phyloP scores from a whole-genome alignment of 139 green algal species.

The Chlamydomonas incerta region DNA sequence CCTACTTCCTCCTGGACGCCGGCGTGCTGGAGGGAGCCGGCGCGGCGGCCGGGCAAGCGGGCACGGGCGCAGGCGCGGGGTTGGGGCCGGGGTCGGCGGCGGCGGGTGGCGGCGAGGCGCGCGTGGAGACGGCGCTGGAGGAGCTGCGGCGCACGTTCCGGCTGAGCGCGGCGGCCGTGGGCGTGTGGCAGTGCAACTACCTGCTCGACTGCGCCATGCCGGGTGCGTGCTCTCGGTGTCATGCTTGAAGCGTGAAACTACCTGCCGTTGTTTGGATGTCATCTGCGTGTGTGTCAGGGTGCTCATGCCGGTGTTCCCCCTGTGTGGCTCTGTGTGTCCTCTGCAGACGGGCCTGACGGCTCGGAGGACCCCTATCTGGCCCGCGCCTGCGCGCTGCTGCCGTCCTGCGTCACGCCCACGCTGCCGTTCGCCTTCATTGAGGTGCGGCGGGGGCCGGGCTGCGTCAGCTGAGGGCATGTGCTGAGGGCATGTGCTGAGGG shows the following conservation, averaged over 20 bases:
- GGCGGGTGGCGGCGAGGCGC: neutral
- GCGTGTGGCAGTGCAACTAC: slow-evolving; percentile 31
- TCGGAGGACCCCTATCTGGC: slow-evolving; percentile 31
- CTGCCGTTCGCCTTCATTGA: slow-evolving; percentile 37
- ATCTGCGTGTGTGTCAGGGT: too few species aligned
- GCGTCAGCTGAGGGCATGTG: neutral
- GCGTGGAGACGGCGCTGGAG: neutral
- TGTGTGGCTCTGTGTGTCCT: too few species aligned
- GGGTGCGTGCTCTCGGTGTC: slow-evolving; percentile 13
- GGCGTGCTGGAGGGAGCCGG: slow-evolving; percentile 27
- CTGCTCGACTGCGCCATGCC: slow-evolving; percentile 27
- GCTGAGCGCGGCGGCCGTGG: neutral
- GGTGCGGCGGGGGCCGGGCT: neutral
- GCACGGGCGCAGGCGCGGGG: too few species aligned
- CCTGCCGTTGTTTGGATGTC: too few species aligned
- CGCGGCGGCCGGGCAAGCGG: too few species aligned
- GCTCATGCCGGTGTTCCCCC: too few species aligned
- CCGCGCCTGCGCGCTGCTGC: slow-evolving; percentile 38
- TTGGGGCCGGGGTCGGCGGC: too few species aligned
- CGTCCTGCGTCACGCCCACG: neutral
- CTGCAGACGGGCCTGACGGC: slow-evolving; percentile 1
- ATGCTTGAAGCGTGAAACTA: too few species aligned
- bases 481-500: too few species aligned
- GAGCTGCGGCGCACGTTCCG: slow-evolving; percentile 29
- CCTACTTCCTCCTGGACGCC: slow-evolving; percentile 68